These are phyloP conservation scores for Pisolithus orientalis DNA, from an alignment of 768 basidiomycete species.

Conservation along the genomic window DNA sequence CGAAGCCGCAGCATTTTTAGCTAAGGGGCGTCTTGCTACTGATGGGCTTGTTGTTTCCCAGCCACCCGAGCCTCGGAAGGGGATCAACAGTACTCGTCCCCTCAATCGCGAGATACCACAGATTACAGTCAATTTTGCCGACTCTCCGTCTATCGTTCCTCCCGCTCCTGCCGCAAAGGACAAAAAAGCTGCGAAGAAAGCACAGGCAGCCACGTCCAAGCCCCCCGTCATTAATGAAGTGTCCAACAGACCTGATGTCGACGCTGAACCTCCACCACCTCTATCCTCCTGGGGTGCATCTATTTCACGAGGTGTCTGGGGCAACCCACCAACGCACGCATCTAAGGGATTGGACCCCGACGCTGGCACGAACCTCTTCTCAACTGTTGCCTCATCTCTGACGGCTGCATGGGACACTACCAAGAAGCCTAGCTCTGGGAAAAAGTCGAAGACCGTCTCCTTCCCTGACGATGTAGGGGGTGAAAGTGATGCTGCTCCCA, in stretches of 20 bases:
- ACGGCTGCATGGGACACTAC: constrained; percentile 1
- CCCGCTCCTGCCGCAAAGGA: constrained; percentile 13
- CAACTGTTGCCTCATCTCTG: neutral
- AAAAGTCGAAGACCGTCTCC: constrained; percentile 22
- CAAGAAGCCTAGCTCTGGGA: constrained; percentile 12
- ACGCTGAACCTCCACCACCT: constrained; percentile 15
- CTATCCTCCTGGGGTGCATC: constrained; percentile 15
- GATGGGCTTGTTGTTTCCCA: constrained; percentile 7
- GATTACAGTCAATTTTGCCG: constrained; percentile 22
- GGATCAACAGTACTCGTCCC: constrained; percentile 19
- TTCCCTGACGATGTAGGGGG: constrained; percentile 21
- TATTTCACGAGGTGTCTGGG: constrained; percentile 9
- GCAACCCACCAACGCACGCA: neutral
- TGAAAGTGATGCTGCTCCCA: constrained; percentile 16
- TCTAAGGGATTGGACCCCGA: neutral
- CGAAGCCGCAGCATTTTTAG: constrained; percentile 12
- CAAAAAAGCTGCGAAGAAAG: constrained; percentile 22
- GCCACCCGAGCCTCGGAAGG: constrained; percentile 21
- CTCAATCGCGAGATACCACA: constrained; percentile 22
- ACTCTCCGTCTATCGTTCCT: neutral
- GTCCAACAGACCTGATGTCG: constrained; percentile 6
- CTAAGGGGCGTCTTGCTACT: constrained; percentile 6
- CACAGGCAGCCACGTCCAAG: constrained; percentile 9
- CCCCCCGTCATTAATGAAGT: constrained; percentile 13
- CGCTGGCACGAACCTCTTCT: neutral